Evolutionary conservation across 805 yeast genomes (phyloP), one percentile per base, ranked within the genome.

Genomic region (Wickerhamomyces queroliae): DNA sequence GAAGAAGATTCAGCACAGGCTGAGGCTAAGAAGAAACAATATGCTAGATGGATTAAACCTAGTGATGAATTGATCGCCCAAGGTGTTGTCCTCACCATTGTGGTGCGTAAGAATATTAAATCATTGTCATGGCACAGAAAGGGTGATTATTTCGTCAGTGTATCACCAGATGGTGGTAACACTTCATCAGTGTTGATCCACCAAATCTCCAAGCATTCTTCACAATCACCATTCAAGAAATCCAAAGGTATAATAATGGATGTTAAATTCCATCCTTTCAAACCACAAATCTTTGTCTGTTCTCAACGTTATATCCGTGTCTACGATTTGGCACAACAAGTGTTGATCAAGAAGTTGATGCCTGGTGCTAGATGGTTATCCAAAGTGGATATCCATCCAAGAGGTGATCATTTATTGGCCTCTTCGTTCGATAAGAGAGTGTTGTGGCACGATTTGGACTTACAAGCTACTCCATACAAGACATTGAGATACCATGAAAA

Each of bases 361-460:
- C 98, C 99, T 2, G 98, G 98, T 55, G 97, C 95, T 2, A 79
- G 96, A 63, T 87, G 96, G 95, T 74, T 93, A 52, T 80, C 95
- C 16, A 74, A 81, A 50, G 80, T 93, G 56, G 98, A 90, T 59
- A 83, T 93, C 37, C 98, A 93, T 62, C 97, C 98, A 42, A 74
- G 95, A 48, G 99, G 99, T 41, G 98, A 93, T 61, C 90, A 93
- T 56, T 78, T 93, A 38, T 65, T 93, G 46, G 95, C 96, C 12
- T 85, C 91, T 7, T 88, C 97, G 2, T 93, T 77, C 61, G 99
- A 93, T 63, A 89, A 90, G 71, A 76, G 97, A 50, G 95, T 93
- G 5, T 73, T 90, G 49, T 93, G 99, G 99, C 98, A 91, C 57
- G 99, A 93, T 70, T 67, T 91, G 56, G 99, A 93, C 62, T 72